Evolutionary conservation across 169 alveolate species (phyloP).

Genomic region (Amoebophrya sp.): DNA sequence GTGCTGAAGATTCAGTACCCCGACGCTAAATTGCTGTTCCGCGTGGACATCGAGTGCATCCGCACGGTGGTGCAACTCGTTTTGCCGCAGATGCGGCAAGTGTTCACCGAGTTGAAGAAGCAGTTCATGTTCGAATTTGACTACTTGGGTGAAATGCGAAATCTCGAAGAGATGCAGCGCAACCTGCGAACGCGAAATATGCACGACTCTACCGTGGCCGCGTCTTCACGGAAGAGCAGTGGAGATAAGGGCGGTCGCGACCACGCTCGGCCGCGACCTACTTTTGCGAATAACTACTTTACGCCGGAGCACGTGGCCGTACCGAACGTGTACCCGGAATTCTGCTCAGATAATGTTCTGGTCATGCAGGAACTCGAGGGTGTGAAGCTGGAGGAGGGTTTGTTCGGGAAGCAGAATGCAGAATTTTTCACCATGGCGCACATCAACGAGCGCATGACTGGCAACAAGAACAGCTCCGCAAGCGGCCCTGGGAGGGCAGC

Average conservation of each 20-base stretch:
- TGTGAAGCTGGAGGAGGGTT: neutral
- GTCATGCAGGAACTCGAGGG: conserved; percentile 10
- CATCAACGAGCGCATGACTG: neutral
- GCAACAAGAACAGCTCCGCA: too few relatives aligned
- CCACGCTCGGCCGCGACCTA: neutral
- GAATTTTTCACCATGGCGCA: neutral
- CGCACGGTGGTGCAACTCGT: neutral
- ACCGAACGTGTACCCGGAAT: neutral
- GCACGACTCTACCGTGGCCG: too few relatives aligned
- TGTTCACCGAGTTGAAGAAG: neutral
- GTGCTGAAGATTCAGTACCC: neutral
- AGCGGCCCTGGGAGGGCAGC: too few relatives aligned
- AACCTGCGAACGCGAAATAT: neutral
- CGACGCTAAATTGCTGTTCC: neutral
- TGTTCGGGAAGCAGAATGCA: neutral
- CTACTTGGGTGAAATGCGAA: neutral
- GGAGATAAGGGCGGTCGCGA: too few relatives aligned
- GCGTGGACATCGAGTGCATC: conserved; percentile 21
- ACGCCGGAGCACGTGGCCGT: neutral
- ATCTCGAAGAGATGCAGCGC: neutral
- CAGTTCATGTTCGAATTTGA: conserved; percentile 30
- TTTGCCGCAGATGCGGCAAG: neutral
- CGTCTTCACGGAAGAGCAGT: too few relatives aligned
- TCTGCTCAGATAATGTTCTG: neutral
- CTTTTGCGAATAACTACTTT: neutral